Evolutionary conservation across 192 early-diverging fungal species (phyloP).

Genomic region (Coemansia sp.): DNA sequence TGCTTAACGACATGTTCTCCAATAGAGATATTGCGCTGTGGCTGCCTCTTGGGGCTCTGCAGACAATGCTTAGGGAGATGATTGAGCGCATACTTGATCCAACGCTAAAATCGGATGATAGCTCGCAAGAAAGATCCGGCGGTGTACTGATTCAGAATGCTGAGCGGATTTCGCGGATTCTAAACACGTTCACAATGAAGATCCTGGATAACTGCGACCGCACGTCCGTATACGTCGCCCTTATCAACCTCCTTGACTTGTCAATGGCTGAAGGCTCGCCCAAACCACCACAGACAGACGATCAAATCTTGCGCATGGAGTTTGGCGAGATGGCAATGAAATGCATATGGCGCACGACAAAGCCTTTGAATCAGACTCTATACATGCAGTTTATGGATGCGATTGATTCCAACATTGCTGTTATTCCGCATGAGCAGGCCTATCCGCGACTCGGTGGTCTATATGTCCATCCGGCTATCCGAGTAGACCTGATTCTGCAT

Average conservation of each 20-base stretch:
- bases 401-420: slow-evolving; percentile 31
- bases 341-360: slow-evolving; percentile 96
- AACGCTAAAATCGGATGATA: slow-evolving; percentile 55
- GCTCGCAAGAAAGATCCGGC: slow-evolving; percentile 2
- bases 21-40: slow-evolving; percentile 65
- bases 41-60: slow-evolving; percentile 66
- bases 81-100: slow-evolving; percentile 82
- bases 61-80: slow-evolving; percentile 74
- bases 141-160: neutral
- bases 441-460: slow-evolving; percentile 12
- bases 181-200: slow-evolving; percentile 86
- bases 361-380: slow-evolving; percentile 75
- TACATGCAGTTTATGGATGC: slow-evolving; percentile 62
- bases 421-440: slow-evolving; percentile 8
- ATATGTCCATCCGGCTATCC: slow-evolving; percentile 16
- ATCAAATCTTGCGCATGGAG: slow-evolving; percentile 59
- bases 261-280: slow-evolving; percentile 59
- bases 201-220: slow-evolving; percentile 88
- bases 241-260: slow-evolving; percentile 70
- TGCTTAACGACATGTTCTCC: slow-evolving; percentile 77
- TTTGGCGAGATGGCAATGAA: slow-evolving; percentile 92
- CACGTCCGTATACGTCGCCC: slow-evolving; percentile 73
- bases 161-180: slow-evolving; percentile 26
- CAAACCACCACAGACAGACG: slow-evolving; percentile 54
- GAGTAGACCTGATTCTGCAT: slow-evolving; percentile 1